Base-by-base conservation (phyloP, 305 asterid genomes). In the Rubia peregrina region DNA sequence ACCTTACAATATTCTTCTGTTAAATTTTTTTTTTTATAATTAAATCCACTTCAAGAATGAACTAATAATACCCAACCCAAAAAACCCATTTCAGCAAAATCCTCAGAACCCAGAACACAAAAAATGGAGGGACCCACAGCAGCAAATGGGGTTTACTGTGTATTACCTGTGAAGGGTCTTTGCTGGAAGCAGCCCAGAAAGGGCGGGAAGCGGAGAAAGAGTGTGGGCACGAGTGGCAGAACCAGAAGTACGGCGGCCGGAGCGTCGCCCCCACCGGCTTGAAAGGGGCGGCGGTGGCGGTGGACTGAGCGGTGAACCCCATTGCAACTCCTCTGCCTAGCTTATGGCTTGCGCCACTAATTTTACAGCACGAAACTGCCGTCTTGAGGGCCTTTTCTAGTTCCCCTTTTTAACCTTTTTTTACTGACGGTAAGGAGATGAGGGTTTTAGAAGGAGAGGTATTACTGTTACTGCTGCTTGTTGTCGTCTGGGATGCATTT, bases 221-320 rank as follows among this genome's bases (percentile, higher is more conserved):
- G 80, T 55, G 88, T 74, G 80, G 71, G 51, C 41, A 42, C 0
- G 79, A 75, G 38, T 43, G 46, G 42, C 63, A 70, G 22, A 70
- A 70, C 68, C 72, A 63, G 71, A 63, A 63, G 55, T 64, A 75
- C 14, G 74, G 43, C 24, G 55, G 48, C 51, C 69, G 59, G 9
- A 51, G 59, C 10, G 10, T 38, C 69, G 79, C 76, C 22, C 80
- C 67, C 43, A 88, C 79, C 24, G 89, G 80, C 78, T 87, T 76
- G 33, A 86, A 86, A 75, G 87, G 82, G 61, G 83, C 80, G 56
- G 81, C 80, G 51, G 83, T 69, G 61, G 83, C 80, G 53, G 83
- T 71, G 40, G 88, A 75, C 74, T 80, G 96, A 77, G 85, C 65
- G 70, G 87, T 79, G 81, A 89, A 88, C 22, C 91, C 95, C 98